phyloP scores from a whole-genome alignment of 2,329 filamentous ascomycete genomes.

The Aspergillus latus region DNA sequence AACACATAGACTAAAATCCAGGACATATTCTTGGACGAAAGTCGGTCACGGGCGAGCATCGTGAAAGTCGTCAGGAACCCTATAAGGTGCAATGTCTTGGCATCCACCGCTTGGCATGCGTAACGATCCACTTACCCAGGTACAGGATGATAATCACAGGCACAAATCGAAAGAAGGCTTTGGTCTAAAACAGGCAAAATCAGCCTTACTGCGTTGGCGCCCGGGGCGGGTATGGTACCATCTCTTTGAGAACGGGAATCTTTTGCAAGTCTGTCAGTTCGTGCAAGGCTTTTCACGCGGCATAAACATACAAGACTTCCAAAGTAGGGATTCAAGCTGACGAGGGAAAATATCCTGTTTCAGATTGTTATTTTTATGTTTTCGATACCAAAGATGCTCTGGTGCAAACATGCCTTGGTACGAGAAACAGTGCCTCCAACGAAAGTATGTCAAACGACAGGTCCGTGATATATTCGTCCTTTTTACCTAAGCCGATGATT shows the following conservation, averaged over 20 bases:
- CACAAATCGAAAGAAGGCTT: constrained; percentile 82
- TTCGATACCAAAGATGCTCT: background rate
- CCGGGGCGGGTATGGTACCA: constrained; percentile 55
- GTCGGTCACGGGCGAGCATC: constrained; percentile 58
- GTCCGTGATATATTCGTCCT: constrained; percentile 66
- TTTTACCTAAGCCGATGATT: constrained; percentile 63
- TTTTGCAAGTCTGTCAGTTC: constrained; percentile 31
- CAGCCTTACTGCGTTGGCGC: constrained; percentile 26
- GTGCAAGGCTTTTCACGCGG: constrained; percentile 12
- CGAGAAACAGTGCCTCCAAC: constrained; percentile 83
- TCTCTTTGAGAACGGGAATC: constrained; percentile 89
- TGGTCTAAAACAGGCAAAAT: constrained; percentile 53
- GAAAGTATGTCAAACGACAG: constrained; percentile 86
- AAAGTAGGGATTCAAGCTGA: constrained; percentile 87
- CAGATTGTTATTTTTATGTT: background rate
- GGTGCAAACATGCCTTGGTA: constrained; percentile 59
- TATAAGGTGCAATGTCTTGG: constrained; percentile 25
- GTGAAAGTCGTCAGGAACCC: constrained; percentile 81
- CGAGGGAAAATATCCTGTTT: constrained; percentile 73
- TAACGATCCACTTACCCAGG: constrained; percentile 53
- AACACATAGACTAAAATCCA: constrained; percentile 63
- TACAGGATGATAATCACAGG: constrained; percentile 80
- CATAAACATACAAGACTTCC: constrained; percentile 46
- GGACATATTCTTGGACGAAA: constrained; percentile 57
- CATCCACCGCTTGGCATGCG: constrained; percentile 1